Conservation (phyloP, 176 grass and related monocot genomes). For the Puccinellia tenuiflora region DNA sequence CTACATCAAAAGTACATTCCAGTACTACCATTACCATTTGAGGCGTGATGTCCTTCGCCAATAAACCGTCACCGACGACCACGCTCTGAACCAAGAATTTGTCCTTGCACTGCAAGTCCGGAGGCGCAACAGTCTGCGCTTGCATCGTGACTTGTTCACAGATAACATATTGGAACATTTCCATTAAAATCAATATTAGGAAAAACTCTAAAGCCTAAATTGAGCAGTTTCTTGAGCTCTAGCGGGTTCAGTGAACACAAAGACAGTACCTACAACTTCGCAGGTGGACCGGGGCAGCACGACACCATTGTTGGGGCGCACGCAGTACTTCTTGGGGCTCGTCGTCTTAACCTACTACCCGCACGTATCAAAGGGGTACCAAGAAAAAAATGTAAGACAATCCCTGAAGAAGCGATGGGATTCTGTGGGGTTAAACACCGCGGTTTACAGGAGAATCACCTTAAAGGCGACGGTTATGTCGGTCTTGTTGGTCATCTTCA, state of each 20-base stretch:
- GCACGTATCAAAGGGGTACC: conserved; percentile 20
- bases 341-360: conserved; percentile 81
- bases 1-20: background rate
- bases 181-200: background rate
- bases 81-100: conserved; percentile 69
- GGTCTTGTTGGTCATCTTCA: conserved; percentile 53
- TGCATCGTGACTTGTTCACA: conserved; percentile 63
- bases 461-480: conserved; percentile 58
- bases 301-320: conserved; percentile 68
- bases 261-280: conserved; percentile 51
- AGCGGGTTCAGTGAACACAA: background rate
- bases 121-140: conserved; percentile 40
- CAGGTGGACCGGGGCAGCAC: conserved; percentile 45
- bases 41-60: conserved; percentile 41
- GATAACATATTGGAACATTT: background rate
- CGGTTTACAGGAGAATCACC: conserved; percentile 37
- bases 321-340: conserved; percentile 76
- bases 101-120: conserved; percentile 74
- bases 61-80: conserved; percentile 23
- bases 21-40: conserved; percentile 54
- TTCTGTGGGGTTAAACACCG: conserved; percentile 15
- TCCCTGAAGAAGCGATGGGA: conserved; percentile 11
- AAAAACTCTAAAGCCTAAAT: background rate
- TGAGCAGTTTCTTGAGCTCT: conserved; percentile 12
- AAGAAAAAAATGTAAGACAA: conserved; percentile 21